These are phyloP conservation scores for Geotrichum reessii DNA, from an alignment of 1,139 yeast species.

Conservation along the genomic window DNA sequence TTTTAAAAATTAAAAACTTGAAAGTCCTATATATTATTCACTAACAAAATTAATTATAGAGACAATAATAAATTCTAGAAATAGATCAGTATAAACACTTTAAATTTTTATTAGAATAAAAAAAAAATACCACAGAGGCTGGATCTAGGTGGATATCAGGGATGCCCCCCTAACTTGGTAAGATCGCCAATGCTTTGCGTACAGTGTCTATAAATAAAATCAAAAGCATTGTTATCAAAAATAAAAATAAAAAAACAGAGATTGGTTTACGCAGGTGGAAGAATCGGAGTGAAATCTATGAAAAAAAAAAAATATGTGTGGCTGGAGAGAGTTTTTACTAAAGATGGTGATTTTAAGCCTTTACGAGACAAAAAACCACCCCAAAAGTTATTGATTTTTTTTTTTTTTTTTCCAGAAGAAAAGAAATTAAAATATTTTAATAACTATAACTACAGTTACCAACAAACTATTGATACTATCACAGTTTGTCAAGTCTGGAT, in stretches of 20 bases:
- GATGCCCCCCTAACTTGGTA: no score
- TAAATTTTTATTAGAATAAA: no score
- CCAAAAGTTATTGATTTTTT: background rate
- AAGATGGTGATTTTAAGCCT: background rate
- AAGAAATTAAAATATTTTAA: no score
- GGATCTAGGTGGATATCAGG: background rate
- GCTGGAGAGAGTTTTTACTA: background rate
- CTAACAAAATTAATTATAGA: no score
- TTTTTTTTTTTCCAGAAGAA: no score
- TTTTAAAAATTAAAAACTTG: no score
- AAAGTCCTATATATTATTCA: no score
- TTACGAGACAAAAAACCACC: background rate
- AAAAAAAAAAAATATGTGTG: background rate
- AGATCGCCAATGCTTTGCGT: no score
- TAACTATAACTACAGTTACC: no score
- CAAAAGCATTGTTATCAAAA: background rate
- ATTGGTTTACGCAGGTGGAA: background rate
- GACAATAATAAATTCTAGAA: no score
- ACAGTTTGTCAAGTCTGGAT: background rate
- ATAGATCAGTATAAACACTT: background rate
- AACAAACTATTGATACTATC: no score
- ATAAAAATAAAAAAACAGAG: background rate
- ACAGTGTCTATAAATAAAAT: background rate
- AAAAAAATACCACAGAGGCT: background rate
- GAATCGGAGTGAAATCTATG: background rate